phyloP scores from a whole-genome alignment of 78 protist species.

The Capsaspora owczarzaki region DNA sequence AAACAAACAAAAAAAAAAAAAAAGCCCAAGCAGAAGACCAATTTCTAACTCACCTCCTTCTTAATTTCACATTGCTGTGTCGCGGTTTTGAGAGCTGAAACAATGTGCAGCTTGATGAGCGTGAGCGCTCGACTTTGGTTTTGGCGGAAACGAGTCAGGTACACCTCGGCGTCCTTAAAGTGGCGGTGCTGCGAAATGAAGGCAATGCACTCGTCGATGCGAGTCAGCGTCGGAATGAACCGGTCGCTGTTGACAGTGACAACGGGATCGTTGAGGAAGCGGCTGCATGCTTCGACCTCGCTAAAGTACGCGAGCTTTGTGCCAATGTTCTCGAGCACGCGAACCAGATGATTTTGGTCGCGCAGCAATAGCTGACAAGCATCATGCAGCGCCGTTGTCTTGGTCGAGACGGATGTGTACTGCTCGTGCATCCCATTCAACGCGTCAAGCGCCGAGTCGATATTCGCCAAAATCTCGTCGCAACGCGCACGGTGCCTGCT shows the following conservation, averaged over 20 bases:
- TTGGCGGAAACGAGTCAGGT: neutral
- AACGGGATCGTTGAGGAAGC: neutral
- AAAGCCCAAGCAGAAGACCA: too few species aligned
- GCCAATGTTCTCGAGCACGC: neutral
- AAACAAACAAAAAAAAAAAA: too few species aligned
- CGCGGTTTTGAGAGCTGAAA: neutral
- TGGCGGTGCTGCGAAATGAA: neutral
- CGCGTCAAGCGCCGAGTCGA: neutral
- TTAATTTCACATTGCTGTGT: neutral
- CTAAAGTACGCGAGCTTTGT: neutral
- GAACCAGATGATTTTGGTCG: neutral
- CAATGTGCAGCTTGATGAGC: neutral
- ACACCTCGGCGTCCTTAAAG: neutral
- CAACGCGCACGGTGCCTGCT: neutral
- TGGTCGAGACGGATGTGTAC: neutral
- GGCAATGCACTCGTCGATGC: neutral
- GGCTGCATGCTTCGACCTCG: neutral
- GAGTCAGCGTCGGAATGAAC: neutral
- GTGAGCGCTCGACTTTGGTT: neutral
- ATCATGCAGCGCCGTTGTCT: neutral
- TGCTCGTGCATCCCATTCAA: neutral
- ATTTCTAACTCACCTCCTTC: too few species aligned
- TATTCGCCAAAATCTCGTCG: neutral
- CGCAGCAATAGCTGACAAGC: neutral
- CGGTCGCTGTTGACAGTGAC: neutral